Evolutionary conservation across 2,329 filamentous ascomycete genomes (phyloP), one percentile per base, ranked within the genome.

Genomic region (Apiospora kogelbergensis): DNA sequence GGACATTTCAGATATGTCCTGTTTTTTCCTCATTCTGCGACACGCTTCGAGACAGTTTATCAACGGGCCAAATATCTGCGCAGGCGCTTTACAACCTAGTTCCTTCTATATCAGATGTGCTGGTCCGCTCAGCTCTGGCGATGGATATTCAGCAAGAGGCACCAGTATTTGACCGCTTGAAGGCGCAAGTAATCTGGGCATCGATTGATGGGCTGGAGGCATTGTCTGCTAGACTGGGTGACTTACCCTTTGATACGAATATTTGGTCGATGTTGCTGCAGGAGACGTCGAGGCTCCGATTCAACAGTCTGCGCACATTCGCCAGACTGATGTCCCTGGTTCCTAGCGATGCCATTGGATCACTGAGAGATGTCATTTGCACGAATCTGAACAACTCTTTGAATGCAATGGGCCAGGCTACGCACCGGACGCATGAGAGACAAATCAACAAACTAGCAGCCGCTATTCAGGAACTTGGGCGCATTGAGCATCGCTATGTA

Each of bases 231-330:
- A 53, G 20, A 71, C 46, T 53, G 20, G 30, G 11, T 30, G 68
- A 37, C 20, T 10, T 33, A 0, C 41, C 6, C n/a, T 24, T 65
- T 22, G 37, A 53, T 45, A 30, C 26, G 40, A 40, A 64, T 7
- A 63, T 68, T 63, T 77, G 74, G 75, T 69, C 68, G 40, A 65
- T 63, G 30, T 65, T 77, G 17, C 68, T 78, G 15, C 66, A 72
- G 24, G 68, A 15, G 20, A 69, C 74, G 63, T 73, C 76, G 48
- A 67, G 68, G 33, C 63, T 78, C 40, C 65, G 66, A 65, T 67
- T 73, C 60, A 78, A 78, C 66, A 74, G 67, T 22, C 37, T 76
- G 46, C 72, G 72, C n/a, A 42, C 73, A n/a, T 76, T 78, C 22
- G 64, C 63, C 24, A 69, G 70, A 45, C 71, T 73, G 44, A 73